Evolutionary conservation across 805 yeast species (phyloP), one percentile per base, ranked within the genome.

Genomic region (Candida caryicola): DNA sequence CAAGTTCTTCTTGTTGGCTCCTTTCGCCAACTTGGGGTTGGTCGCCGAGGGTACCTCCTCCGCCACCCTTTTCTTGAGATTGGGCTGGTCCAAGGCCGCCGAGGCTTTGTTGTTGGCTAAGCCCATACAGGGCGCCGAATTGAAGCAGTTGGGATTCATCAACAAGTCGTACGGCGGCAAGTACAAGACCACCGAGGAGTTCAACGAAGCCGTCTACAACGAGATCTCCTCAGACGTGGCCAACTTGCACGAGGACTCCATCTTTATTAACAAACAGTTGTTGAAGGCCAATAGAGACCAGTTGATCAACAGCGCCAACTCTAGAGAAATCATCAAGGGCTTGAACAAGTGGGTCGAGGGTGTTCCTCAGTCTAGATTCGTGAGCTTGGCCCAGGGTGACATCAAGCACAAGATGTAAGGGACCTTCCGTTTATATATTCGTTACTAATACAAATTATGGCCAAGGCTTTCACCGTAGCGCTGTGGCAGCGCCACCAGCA

Each of bases 21-120:
- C 96, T 5, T 88, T 88, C 61, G 79, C 89, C 31, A 83, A 82
- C 54, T 72, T 88, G 49, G 95, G 95, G 2, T 73, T 88, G 49
- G 89, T 85, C 2, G 78, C 84, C 43, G 96, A 88, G 60, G 95
- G 95, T 39, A 85, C 81, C 3, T 65, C 86, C 1, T 77, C 87
- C 12, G 74, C 79, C 6, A 77, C 91, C 3, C 69, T 88, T 37
- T 79, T 85, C 17, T 57, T 69, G 49, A 74, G 95, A 52, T 64
- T 88, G 41, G 95, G 95, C 2, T 67, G 79, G 64, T 78, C 86
- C 44, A 74, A 71, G 45, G 80, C 93, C 12, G 72, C 81, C 36
- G 90, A 87, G 61, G 86, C 87, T 2, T 64, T 88, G 30, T 65
- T 87, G 46, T 73, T 85, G 34, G 78, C 86, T 2, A 76, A 75